Percentiles rank a stretch among this genome's conserved stretches.
Conservation (phyloP, 176 grass and related monocot genomes). For the Pharus latifolius region DNA sequence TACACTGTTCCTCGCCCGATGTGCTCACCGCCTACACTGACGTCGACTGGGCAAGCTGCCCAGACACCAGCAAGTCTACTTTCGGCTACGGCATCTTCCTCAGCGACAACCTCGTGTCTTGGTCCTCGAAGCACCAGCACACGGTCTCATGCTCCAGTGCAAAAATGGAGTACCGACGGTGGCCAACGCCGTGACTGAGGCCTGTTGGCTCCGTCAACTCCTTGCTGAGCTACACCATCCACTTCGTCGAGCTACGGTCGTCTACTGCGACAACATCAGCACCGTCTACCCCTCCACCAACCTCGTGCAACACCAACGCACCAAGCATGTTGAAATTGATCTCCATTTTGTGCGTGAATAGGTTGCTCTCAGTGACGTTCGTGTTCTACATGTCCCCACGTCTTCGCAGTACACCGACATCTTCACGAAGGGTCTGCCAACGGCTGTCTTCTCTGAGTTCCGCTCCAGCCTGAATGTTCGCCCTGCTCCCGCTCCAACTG, state of each 20-base stretch:
- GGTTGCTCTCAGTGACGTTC: too few species aligned
- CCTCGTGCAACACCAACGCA: too few species aligned
- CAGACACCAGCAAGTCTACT: too few species aligned
- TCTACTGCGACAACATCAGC: neutral
- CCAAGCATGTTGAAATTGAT: too few species aligned
- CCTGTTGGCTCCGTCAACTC: neutral
- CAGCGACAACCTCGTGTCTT: neutral
- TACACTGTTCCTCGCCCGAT: neutral
- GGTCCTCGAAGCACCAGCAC: neutral
- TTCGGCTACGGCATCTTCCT: neutral
- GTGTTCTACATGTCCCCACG: too few species aligned
- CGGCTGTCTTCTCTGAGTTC: too few species aligned
- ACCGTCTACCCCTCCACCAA: neutral
- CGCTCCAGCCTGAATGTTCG: neutral
- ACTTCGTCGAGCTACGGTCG: neutral
- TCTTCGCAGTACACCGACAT: neutral
- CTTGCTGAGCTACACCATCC: neutral
- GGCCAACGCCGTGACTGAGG: neutral
- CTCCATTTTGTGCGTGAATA: too few species aligned
- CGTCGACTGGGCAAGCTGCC: neutral
- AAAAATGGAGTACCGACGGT: neutral
- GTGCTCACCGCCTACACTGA: neutral
- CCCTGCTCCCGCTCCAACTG: neutral
- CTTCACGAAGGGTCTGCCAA: neutral
- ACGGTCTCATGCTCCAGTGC: neutral